Base-by-base conservation (phyloP, 768 basidiomycete genomes). In the Suillus paluster region DNA sequence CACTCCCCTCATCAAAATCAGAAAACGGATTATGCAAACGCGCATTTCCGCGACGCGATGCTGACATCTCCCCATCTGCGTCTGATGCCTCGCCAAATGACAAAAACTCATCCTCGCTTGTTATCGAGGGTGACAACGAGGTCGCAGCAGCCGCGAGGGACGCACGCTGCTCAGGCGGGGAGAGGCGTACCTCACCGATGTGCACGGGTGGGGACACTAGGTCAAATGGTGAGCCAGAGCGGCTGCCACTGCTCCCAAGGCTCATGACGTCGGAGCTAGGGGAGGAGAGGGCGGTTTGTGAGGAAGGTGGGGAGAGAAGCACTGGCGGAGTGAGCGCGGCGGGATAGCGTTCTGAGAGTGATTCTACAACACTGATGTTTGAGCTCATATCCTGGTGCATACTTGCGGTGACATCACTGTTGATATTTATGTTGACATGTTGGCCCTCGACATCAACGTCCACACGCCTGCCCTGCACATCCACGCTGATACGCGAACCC, bases 261-360 rank as follows among this genome's bases (percentile, higher is more conserved):
- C 52, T 54, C 34, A 54, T 5, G 4, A 34, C 15, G 15, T 54
- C 52, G 15, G 14, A 23, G 5, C 6, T 54, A 15, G 52, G 52
- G 14, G 34, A 55, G 17, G 54, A 54, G 73, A 73, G 10, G 56
- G 30, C 23, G 56, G 49, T 30, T 42, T 49, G 7, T 10, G 70
- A 73, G 4, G 49, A 34, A 21, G 73, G 66, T 0, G 71, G 67
- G 21, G 73, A 75, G 17, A 72, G 27, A 6, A 74, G n/a, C 1
- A 75, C 64, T 3, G 74, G 73, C 0, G 74, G 70, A 1, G 74
- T 68, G 5, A 64, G 66, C 14, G 74, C 67, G 9, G 67, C 69
- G 15, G 73, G 74, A 56, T 74, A 74, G 15, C 73, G 69, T 44
- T 74, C 71, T 8, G 73, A 74, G 9, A 74, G 67, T 19, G 73